phyloP scores from a whole-genome alignment of 73 alveolate genomes.

The Symbiodinium pilosum region DNA sequence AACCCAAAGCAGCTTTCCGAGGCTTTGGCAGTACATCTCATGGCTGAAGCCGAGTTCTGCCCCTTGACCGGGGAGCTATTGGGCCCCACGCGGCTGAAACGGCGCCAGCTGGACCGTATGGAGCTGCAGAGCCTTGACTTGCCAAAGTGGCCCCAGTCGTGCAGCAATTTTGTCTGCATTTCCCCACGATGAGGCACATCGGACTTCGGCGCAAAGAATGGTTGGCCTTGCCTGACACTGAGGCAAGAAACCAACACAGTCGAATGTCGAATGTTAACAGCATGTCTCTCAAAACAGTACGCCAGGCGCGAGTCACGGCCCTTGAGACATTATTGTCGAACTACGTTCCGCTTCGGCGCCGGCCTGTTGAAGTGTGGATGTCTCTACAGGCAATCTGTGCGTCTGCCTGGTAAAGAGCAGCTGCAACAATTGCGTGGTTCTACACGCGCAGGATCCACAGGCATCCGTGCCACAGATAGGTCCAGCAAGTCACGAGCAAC shows the following conservation, averaged over 20 bases:
- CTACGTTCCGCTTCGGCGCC: conserved; percentile 72
- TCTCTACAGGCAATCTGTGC: background rate
- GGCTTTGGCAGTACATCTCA: conserved; percentile 70
- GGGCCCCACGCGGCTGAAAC: conserved; percentile 85
- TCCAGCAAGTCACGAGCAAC: too few species aligned
- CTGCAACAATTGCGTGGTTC: too few species aligned
- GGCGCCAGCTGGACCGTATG: conserved; percentile 54
- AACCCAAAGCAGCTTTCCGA: too few species aligned
- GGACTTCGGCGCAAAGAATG: conserved; percentile 83
- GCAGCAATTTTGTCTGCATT: too few species aligned
- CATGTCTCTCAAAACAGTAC: too few species aligned
- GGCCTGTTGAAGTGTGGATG: conserved; percentile 15
- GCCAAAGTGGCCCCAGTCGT: too few species aligned
- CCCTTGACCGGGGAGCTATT: conserved; percentile 85
- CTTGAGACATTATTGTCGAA: background rate
- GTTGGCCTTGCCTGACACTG: conserved; percentile 75
- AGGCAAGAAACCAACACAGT: too few species aligned
- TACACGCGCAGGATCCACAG: too few species aligned
- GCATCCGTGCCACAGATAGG: too few species aligned
- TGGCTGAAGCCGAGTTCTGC: conserved; percentile 93
- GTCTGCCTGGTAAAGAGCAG: too few species aligned
- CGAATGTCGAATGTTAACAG: background rate
- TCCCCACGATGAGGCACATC: too few species aligned
- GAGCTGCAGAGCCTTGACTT: too few species aligned
- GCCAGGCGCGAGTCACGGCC: background rate